A percentile compares a stretch with the other conserved stretches of the same genome.
Conservation (phyloP, 129 eudicot species). For the Artemisia argyi region DNA sequence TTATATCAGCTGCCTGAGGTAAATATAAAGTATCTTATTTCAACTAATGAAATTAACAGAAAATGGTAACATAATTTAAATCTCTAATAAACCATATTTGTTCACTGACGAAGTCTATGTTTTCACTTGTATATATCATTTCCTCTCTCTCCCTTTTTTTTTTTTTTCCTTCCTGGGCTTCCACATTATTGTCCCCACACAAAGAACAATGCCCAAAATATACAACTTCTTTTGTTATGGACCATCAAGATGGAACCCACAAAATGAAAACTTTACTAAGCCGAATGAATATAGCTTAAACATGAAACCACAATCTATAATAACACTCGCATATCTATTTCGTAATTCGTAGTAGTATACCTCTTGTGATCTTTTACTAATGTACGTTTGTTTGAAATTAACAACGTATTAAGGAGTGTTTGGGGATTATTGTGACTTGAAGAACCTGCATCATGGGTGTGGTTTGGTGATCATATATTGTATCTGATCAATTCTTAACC, state of each 20-base stretch:
- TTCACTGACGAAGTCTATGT: neutral
- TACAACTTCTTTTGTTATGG: too few relatives aligned
- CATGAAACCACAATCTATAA: neutral
- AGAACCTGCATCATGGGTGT: too few relatives aligned
- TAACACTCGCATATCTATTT: neutral
- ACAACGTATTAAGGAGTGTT: neutral
- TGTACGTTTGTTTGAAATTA: constrained; percentile 4
- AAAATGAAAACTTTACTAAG: too few relatives aligned
- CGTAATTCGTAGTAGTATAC: neutral
- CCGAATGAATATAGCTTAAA: neutral
- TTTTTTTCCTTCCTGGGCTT: too few relatives aligned
- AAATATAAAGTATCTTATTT: constrained; percentile 9
- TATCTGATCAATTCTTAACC: too few relatives aligned
- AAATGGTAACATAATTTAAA: neutral
- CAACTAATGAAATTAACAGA: neutral
- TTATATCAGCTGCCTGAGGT: constrained; percentile 84
- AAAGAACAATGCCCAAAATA: too few relatives aligned
- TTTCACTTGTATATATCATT: too few relatives aligned
- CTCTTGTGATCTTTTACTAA: neutral
- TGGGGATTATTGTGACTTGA: neutral
- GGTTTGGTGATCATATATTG: too few relatives aligned
- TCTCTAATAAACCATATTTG: constrained; percentile 4
- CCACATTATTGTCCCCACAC: too few relatives aligned
- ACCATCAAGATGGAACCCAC: too few relatives aligned
- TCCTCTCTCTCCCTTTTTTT: too few relatives aligned